phyloP scores from a whole-genome alignment of 495 filamentous ascomycete species.

The Neurospora hispaniola region DNA sequence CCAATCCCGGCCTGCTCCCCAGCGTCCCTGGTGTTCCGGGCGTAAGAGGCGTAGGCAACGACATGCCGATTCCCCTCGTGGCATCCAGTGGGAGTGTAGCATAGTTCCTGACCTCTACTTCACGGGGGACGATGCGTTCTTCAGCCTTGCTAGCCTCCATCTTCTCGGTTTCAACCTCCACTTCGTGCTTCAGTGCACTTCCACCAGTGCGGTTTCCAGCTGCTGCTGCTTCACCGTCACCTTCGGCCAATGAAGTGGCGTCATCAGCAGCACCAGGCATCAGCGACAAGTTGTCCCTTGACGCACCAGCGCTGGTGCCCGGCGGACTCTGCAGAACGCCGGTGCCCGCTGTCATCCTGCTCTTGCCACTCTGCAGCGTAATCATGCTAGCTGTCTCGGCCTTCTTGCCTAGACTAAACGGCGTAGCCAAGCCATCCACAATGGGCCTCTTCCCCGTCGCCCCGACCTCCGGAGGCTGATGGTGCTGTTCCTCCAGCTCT shows the following conservation, averaged over 20 bases:
- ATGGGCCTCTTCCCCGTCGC: conserved; percentile 37
- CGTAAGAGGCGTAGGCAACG: conserved; percentile 6
- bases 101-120: neutral
- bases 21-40: neutral
- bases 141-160: too few species aligned
- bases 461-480: conserved; percentile 19
- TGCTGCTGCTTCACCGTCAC: neutral
- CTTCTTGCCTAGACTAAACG: conserved; percentile 36
- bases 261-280: conserved; percentile 11
- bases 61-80: neutral
- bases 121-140: neutral
- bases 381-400: conserved; percentile 45
- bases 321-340: conserved; percentile 11
- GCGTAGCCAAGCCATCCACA: conserved; percentile 38
- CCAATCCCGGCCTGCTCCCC: conserved; percentile 22
- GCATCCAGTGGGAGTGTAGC: neutral
- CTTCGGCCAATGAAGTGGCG: neutral
- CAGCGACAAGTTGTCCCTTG: neutral
- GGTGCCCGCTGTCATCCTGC: neutral
- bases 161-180: too few species aligned
- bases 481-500: conserved; percentile 3
- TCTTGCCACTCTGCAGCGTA: conserved; percentile 22
- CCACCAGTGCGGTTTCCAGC: neutral
- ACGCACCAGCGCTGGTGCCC: conserved; percentile 9
- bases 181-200: neutral